These are phyloP conservation scores for Sphagnum fallax DNA, from an alignment of 228 moss, liverwort and hornwort species.

Conservation along the genomic window DNA sequence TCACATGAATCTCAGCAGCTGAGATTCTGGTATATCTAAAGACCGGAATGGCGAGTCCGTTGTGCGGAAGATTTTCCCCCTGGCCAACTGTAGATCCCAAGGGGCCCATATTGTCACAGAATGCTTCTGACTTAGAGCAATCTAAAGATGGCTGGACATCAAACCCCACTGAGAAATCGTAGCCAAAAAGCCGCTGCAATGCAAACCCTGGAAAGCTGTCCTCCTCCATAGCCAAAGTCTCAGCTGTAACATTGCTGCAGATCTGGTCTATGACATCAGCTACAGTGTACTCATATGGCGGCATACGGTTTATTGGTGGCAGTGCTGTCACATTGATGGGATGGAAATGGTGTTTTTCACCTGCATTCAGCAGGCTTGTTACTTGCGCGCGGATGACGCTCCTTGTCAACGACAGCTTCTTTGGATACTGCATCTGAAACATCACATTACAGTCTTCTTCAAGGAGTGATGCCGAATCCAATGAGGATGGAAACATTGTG, in stretches of 20 bases:
- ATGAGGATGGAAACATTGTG: neutral
- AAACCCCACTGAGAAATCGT: neutral
- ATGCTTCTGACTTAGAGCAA: neutral
- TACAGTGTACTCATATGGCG: neutral
- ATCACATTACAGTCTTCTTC: constrained; percentile 2
- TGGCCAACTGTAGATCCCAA: neutral
- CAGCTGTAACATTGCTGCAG: neutral
- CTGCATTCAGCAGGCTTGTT: neutral
- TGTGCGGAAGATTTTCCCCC: neutral
- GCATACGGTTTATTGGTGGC: neutral
- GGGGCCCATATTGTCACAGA: constrained; percentile 5
- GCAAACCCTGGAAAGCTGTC: neutral
- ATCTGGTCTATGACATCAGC: neutral
- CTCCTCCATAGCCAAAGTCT: neutral
- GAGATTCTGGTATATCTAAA: neutral
- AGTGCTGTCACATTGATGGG: neutral
- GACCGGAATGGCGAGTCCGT: neutral
- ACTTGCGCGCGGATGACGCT: constrained; percentile 1
- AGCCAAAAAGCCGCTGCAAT: neutral
- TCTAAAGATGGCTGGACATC: neutral
- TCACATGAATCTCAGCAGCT: neutral
- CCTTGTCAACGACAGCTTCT: constrained; percentile 1
- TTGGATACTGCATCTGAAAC: constrained; percentile 2
- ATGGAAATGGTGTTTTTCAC: neutral
- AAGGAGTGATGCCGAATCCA: neutral